Conservation (phyloP, 306 rosid species). For the Lablab purpureus region DNA sequence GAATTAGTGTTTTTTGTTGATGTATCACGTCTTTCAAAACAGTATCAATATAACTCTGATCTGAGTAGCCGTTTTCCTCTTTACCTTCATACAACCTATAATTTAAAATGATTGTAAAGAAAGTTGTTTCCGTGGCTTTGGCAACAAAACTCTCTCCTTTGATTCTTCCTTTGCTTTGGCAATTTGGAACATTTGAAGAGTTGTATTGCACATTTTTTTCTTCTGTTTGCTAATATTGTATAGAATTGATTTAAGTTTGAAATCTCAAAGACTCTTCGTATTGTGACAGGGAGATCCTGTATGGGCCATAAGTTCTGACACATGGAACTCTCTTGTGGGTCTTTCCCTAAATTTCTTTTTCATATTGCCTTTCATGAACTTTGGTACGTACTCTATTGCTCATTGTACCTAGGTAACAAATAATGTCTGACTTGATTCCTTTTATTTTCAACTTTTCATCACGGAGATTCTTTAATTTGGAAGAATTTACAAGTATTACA, state of each 20-base stretch:
- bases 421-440: constrained; percentile 18
- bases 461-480: constrained; percentile 2
- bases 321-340: constrained; percentile 72
- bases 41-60: background rate
- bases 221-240: constrained; percentile 8
- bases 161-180: background rate
- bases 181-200: background rate
- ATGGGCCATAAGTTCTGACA: constrained; percentile 91
- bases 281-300: constrained; percentile 86
- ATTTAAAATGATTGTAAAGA: background rate
- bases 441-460: constrained; percentile 14
- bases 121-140: constrained; percentile 28
- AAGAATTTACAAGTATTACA: constrained; percentile 11
- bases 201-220: background rate
- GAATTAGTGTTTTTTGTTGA: background rate
- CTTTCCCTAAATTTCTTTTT: constrained; percentile 92
- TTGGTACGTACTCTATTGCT: constrained; percentile 61
- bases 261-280: constrained; percentile 41
- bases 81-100: background rate
- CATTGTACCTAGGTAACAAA: background rate
- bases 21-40: background rate
- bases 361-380: constrained; percentile 75
- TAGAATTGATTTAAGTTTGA: constrained; percentile 25
- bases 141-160: background rate
- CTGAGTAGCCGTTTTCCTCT: background rate